Evolutionary conservation across 139 green algal species (phyloP).

Genomic region (Chlamydomonas schloesseri): DNA sequence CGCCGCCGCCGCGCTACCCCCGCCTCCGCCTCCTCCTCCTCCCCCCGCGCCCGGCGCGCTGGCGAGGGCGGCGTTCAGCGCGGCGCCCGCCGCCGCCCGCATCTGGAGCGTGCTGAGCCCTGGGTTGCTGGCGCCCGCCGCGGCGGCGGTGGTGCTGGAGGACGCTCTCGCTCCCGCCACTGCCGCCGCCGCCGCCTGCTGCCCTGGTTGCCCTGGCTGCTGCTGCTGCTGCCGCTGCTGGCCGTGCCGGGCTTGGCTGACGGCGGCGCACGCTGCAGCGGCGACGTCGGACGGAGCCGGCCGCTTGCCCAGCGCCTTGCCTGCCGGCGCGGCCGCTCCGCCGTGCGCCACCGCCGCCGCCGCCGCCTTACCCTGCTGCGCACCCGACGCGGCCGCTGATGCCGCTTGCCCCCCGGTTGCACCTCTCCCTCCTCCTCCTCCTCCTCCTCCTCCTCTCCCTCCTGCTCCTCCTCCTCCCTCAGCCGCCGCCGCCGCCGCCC

Average conservation of each 20-base stretch:
- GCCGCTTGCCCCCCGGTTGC: no score
- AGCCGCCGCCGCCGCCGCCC: background rate
- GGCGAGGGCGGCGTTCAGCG: background rate
- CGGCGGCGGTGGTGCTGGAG: constrained; percentile 19
- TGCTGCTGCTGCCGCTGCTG: no score
- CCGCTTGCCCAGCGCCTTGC: background rate
- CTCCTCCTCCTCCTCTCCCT: background rate
- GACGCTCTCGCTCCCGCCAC: background rate
- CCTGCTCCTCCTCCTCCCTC: background rate
- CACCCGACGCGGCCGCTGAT: no score
- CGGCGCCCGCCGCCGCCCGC: background rate
- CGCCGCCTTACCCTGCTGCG: background rate
- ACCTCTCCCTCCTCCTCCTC: background rate
- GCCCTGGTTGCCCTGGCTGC: background rate
- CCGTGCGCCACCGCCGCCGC: constrained; percentile 4
- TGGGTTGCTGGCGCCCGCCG: no score
- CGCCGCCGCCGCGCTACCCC: no score
- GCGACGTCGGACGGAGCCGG: background rate
- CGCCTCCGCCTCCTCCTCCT: no score
- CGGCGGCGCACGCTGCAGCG: background rate
- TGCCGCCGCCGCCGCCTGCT: background rate
- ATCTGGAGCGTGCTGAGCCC: background rate
- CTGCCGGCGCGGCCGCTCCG: constrained; percentile 9
- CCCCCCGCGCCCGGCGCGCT: background rate
- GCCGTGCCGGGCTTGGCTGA: no score